phyloP scores from a whole-genome alignment of 1,284 basidiomycete genomes.

The Caloboletus firmus region DNA sequence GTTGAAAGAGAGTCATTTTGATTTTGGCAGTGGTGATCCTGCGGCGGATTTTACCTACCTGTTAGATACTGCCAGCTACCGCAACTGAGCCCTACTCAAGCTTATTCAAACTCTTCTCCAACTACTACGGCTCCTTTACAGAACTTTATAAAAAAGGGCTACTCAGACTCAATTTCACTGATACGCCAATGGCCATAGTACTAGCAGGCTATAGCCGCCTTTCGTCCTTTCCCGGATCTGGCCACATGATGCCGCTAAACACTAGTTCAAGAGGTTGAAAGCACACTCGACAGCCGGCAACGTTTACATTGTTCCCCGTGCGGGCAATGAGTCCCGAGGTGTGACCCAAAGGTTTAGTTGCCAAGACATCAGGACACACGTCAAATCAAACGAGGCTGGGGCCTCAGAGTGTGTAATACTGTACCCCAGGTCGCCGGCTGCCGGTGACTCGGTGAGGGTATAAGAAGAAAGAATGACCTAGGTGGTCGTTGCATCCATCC shows the following conservation, averaged over 20 bases:
- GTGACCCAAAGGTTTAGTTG: background rate
- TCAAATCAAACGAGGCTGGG: too few species aligned
- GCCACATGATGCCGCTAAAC: background rate
- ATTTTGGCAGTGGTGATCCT: too few species aligned
- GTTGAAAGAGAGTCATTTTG: too few species aligned
- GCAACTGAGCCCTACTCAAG: too few species aligned
- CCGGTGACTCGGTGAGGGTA: too few species aligned
- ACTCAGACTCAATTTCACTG: background rate
- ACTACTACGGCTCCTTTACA: background rate
- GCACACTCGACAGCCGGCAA: background rate
- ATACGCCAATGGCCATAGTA: too few species aligned
- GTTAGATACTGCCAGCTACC: too few species aligned
- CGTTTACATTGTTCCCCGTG: background rate
- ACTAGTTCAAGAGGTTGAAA: background rate
- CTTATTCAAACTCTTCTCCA: too few species aligned
- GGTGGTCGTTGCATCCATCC: background rate
- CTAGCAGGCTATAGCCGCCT: too few species aligned
- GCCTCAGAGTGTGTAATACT: too few species aligned
- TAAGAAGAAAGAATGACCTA: background rate
- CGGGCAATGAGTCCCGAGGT: constrained; percentile 2
- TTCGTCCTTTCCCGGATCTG: background rate
- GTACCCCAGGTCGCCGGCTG: too few species aligned
- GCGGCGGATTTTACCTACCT: too few species aligned
- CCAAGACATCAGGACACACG: background rate
- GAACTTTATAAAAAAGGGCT: background rate